Percentiles rank a stretch among this genome's conserved stretches.
These are phyloP conservation scores for Septoria linicola DNA, from an alignment of 2,329 filamentous ascomycete species.

Conservation along the genomic window DNA sequence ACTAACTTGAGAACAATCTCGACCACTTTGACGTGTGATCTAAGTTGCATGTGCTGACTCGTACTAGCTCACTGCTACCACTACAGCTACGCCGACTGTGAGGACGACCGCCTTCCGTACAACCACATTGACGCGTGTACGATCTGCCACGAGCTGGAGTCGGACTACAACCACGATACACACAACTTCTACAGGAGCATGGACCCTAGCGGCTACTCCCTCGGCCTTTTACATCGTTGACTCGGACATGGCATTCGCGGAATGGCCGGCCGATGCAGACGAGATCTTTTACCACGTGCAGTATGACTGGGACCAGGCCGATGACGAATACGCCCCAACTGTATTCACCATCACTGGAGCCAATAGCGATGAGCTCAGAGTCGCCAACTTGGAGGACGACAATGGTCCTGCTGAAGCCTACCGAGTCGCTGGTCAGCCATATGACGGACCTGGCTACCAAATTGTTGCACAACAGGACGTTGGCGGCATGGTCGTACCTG, in stretches of 20 bases:
- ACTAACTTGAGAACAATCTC: neutral
- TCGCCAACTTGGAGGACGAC: neutral
- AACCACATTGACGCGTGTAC: neutral
- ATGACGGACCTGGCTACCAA: conserved; percentile 1
- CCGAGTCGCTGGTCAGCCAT: conserved; percentile 1
- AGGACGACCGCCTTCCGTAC: neutral
- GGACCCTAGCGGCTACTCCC: conserved; percentile 4
- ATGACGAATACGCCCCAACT: conserved; percentile 5
- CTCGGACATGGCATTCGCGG: conserved; percentile 5
- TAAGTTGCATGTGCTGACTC: neutral
- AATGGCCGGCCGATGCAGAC: conserved; percentile 5
- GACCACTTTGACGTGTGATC: neutral
- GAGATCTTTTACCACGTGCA: conserved; percentile 5
- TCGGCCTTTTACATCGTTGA: conserved; percentile 8
- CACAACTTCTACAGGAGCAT: neutral
- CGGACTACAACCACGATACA: neutral
- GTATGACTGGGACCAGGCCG: neutral
- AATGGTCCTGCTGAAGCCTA: neutral
- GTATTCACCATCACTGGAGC: conserved; percentile 5
- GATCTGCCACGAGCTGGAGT: neutral
- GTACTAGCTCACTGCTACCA: neutral
- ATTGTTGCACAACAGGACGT: conserved; percentile 1
- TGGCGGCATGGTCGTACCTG: neutral
- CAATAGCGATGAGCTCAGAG: neutral
- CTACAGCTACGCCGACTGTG: neutral